A percentile compares a stretch with the other conserved stretches of the same genome.
Evolutionary conservation across 371 early-diverging fungal species (phyloP).

Genomic region (Apophysomyces elegans): DNA sequence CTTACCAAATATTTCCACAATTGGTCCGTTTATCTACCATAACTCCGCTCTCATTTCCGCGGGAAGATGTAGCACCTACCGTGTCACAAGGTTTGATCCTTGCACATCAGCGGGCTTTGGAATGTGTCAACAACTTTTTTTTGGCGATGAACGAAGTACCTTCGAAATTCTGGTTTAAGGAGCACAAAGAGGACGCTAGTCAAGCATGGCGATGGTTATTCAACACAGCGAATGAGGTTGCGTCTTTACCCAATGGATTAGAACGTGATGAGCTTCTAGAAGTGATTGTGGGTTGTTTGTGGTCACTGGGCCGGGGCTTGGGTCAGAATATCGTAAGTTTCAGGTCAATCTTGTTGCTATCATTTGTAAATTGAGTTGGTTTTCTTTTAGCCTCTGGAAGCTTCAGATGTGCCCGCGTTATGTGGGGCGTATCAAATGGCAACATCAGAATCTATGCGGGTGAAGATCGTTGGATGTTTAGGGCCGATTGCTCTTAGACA

Average conservation of each 20-base stretch:
- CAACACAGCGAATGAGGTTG: constrained; percentile 49
- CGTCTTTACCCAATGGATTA: constrained; percentile 40
- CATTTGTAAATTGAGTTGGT: background rate
- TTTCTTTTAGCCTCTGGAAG: constrained; percentile 43
- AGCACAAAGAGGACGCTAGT: constrained; percentile 55
- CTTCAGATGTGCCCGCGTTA: constrained; percentile 52
- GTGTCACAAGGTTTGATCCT: constrained; percentile 55
- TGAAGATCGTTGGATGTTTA: constrained; percentile 77
- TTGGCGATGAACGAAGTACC: constrained; percentile 72
- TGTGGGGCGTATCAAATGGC: constrained; percentile 54
- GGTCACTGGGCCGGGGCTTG: constrained; percentile 74
- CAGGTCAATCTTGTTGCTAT: background rate
- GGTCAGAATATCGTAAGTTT: constrained; percentile 60
- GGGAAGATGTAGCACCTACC: constrained; percentile 40
- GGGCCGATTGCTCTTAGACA: constrained; percentile 77
- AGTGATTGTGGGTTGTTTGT: constrained; percentile 71
- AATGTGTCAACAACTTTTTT: constrained; percentile 79
- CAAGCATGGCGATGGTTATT: constrained; percentile 71
- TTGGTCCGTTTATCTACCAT: constrained; percentile 58
- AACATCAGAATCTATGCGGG: constrained; percentile 57
- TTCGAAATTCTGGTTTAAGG: constrained; percentile 69
- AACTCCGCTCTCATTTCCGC: constrained; percentile 57
- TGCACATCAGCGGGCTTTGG: constrained; percentile 73
- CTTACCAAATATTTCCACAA: constrained; percentile 51
- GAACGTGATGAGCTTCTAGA: constrained; percentile 57